Percentiles rank a stretch among this genome's conserved stretches.
Conservation (phyloP, 306 rosid species). For the Quercus mongolica region DNA sequence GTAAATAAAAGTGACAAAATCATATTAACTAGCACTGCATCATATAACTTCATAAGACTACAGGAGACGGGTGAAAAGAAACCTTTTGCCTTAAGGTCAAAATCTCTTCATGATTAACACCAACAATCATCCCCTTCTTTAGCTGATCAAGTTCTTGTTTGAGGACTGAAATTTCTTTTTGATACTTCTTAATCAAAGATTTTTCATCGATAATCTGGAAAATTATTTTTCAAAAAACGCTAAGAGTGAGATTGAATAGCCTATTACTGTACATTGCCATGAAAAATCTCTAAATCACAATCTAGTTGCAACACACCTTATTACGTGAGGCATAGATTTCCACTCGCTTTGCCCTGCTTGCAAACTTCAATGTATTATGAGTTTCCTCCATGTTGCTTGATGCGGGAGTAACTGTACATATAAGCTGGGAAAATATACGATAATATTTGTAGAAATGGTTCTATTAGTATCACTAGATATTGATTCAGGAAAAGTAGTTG, state of each 20-base stretch:
- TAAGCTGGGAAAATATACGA: conserved; percentile 63
- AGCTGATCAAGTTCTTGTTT: conserved; percentile 96
- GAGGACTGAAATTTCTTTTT: conserved; percentile 87
- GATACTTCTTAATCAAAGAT: conserved; percentile 95
- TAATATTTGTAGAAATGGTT: conserved; percentile 17
- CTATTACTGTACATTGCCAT: conserved; percentile 12
- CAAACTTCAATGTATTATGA: conserved; percentile 98
- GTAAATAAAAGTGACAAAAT: conserved; percentile 12
- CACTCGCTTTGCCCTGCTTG: conserved; percentile 97
- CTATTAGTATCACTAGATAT: conserved; percentile 6
- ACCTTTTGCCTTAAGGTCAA: conserved; percentile 88
- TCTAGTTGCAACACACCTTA: conserved; percentile 54
- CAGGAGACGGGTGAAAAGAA: conserved; percentile 19
- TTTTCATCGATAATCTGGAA: conserved; percentile 95
- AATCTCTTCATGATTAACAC: conserved; percentile 89
- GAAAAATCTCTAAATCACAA: not conserved
- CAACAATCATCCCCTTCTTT: conserved; percentile 73
- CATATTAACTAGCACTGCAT: conserved; percentile 4
- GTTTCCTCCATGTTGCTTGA: conserved; percentile 99
- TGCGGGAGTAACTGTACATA: conserved; percentile 99
- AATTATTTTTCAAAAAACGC: conserved; percentile 14
- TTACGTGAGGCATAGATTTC: conserved; percentile 96
- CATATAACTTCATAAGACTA: conserved; percentile 7
- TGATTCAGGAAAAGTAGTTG: not conserved
- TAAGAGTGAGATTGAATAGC: conserved; percentile 4